A percentile compares a stretch with the other conserved stretches of the same genome.
Evolutionary conservation across 1,284 basidiomycete species (phyloP).

Genomic region (Irpex sp.): DNA sequence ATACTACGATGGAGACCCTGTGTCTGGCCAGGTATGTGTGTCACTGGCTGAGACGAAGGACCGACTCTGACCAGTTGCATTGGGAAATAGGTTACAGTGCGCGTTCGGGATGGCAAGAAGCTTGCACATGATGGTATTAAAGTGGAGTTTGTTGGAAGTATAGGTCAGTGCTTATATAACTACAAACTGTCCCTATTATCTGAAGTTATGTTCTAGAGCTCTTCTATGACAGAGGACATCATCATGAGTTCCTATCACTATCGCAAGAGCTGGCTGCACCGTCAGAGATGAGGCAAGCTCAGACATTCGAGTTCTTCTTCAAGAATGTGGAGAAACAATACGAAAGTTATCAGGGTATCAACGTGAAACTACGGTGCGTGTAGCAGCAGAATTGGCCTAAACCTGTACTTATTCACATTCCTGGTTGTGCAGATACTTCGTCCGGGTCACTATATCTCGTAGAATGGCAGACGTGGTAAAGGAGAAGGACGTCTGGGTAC

Average conservation of each 20-base stretch:
- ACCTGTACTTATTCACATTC: neutral
- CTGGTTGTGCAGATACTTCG: constrained; percentile 68
- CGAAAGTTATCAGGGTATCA: constrained; percentile 97
- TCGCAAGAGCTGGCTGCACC: constrained; percentile 93
- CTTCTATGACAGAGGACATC: constrained; percentile 96
- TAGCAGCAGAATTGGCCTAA: neutral
- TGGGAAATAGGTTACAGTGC: constrained; percentile 70
- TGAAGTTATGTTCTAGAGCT: constrained; percentile 56
- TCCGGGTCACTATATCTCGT: constrained; percentile 89
- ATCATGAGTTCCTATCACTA: constrained; percentile 95
- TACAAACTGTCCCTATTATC: neutral
- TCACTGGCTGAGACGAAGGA: neutral
- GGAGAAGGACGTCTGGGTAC: constrained; percentile 96
- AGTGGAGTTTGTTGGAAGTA: constrained; percentile 95
- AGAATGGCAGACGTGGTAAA: constrained; percentile 91
- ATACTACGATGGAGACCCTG: constrained; percentile 93
- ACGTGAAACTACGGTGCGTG: constrained; percentile 88
- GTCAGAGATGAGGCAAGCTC: constrained; percentile 92
- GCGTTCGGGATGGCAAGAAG: constrained; percentile 94
- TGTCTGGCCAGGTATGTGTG: constrained; percentile 76
- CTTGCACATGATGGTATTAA: constrained; percentile 96
- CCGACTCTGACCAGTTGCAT: neutral
- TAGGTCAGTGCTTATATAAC: constrained; percentile 56
- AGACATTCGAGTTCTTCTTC: constrained; percentile 95
- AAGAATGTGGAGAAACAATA: constrained; percentile 99